Base-by-base conservation (phyloP, 129 eudicot species). In the Artemisia tridentata region DNA sequence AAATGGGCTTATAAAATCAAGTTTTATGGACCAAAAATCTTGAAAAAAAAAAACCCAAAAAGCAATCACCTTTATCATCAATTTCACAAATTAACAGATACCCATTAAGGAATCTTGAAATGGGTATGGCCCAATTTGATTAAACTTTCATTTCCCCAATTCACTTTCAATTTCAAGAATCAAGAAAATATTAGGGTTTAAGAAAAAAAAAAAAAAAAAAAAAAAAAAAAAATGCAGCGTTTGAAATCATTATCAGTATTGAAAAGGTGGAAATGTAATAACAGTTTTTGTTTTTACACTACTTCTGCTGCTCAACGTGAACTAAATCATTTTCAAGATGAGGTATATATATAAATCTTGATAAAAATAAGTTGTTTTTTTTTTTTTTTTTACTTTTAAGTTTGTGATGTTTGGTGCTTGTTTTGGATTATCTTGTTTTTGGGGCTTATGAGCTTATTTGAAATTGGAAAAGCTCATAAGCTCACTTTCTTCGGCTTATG, bases 251-350 rank as follows among this genome's bases (percentile, higher is more conserved):
- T 80, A 45, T 78, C 68, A 47, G 75, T 43, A 5, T 7, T 75
- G 19, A 75, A 38, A 16, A 86, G 70, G 69, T 69, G 74, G 7
- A 68, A 38, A 38, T 80, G 76, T 82, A 55, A 15, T 67, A 53
- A 3, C 79, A 80, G 34, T 56, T 75, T 23, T 52, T 64, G 79
- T 65, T 74, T 61, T 71, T 38, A 81, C 81, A 16, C 70, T 69
- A 50, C 55, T 71, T 76, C 80, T 67, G 86, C 88, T 78, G 86
- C 88, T 78, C 88, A 72, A 15, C 87, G 82, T 18, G 69, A 72
- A 38, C 58, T 56, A 25, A 75, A 75, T 45, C 64, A 53, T 53
- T 65, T 71, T 67, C 80, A 80, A 57, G 73, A 85, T 23, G 75
- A 80, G 68, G 84, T 69, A 14, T 74, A 19, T 7, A 21, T 51